Conservation (phyloP, 345 rosid genomes). For the Salix udensis region DNA sequence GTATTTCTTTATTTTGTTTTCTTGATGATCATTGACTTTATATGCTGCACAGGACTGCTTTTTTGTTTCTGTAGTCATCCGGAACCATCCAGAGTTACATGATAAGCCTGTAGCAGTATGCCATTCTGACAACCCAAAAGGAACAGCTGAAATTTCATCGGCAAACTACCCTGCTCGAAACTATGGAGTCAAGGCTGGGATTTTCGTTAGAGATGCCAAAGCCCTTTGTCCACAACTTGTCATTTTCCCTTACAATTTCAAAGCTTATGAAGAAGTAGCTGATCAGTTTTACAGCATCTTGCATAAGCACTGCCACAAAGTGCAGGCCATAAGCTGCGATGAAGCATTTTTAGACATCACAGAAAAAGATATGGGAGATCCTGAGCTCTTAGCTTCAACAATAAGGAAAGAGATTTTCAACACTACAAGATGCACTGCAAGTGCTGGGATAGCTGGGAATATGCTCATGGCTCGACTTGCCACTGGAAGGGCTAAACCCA, state of each 20-base stretch:
- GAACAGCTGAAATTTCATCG: constrained; percentile 97
- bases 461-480: constrained; percentile 98
- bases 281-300: constrained; percentile 81
- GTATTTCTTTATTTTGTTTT: background rate
- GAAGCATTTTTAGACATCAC: constrained; percentile 88
- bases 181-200: constrained; percentile 87
- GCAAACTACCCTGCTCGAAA: constrained; percentile 92
- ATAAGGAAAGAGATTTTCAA: constrained; percentile 74
- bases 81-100: constrained; percentile 58
- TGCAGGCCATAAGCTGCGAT: constrained; percentile 98
- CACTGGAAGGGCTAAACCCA: constrained; percentile 84
- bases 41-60: constrained; percentile 77
- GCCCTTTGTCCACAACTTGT: constrained; percentile 79
- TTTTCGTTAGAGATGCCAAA: constrained; percentile 91
- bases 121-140: constrained; percentile 86
- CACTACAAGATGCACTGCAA: constrained; percentile 83
- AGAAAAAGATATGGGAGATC: constrained; percentile 47
- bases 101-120: constrained; percentile 89
- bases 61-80: constrained; percentile 86
- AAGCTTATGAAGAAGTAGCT: constrained; percentile 91
- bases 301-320: constrained; percentile 78
- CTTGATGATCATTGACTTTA: constrained; percentile 14
- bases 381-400: constrained; percentile 54
- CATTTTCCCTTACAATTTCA: constrained; percentile 83
- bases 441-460: constrained; percentile 81